Percentiles rank a stretch among this genome's conserved stretches.
Conservation (phyloP, 441 rosid genomes). For the Euphorbia schlechtendalii region DNA sequence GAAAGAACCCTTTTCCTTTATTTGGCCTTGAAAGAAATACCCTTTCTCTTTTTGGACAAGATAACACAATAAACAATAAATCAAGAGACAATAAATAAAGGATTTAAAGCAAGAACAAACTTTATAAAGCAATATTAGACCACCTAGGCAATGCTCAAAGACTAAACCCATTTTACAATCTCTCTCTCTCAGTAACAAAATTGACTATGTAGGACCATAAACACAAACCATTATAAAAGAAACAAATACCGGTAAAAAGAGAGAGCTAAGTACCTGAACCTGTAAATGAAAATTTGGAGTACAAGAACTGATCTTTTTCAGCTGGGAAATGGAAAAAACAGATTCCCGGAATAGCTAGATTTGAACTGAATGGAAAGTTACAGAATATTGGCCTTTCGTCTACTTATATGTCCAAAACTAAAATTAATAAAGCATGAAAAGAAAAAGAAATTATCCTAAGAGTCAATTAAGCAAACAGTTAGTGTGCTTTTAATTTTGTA, state of each 20-base stretch:
- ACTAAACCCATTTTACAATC: neutral
- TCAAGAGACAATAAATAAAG: neutral
- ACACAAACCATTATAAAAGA: neutral
- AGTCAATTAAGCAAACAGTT: conserved; percentile 23
- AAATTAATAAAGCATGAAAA: neutral
- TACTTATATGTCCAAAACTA: conserved; percentile 13
- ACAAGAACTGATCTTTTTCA: neutral
- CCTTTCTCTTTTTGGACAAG: conserved; percentile 9
- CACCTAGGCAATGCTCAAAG: conserved; percentile 4
- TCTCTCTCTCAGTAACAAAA: too few species aligned
- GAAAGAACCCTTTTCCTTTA: conserved; percentile 8
- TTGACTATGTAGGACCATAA: neutral
- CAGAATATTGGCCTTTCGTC: conserved; percentile 32
- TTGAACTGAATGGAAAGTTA: neutral
- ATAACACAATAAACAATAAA: conserved; percentile 15
- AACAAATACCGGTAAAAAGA: neutral
- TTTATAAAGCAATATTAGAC: conserved; percentile 9
- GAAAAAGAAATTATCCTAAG: neutral
- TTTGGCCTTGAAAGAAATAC: conserved; percentile 4
- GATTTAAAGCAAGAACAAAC: conserved; percentile 12
- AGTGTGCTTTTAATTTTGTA: conserved; percentile 23
- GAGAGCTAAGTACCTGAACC: conserved; percentile 17
- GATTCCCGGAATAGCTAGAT: too few species aligned
- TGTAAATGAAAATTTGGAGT: conserved; percentile 1
- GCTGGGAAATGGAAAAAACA: neutral